Evolutionary conservation across 2,329 filamentous ascomycete species (phyloP), one percentile per base, ranked within the genome.

Genomic region (Cladosporium sp.): DNA sequence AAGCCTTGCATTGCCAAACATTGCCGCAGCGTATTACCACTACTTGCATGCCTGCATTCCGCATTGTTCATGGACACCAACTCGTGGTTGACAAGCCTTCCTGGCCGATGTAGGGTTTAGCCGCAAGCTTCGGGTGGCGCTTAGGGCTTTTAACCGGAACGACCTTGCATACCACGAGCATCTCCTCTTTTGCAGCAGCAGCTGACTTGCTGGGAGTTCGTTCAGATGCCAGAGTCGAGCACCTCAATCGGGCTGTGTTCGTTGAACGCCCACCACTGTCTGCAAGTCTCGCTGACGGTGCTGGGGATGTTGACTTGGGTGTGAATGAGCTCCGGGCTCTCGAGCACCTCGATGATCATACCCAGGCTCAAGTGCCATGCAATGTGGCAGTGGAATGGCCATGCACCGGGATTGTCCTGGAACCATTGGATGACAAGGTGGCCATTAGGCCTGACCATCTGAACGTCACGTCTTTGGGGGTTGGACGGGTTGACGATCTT

Each of bases 201-300:
- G 59, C 46, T 26, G 46, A 28, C 16, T 23, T 57, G 11, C n/a
- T 7, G 25, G 18, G 26, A 30, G 18, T 28, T 53, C 14, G 21
- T 14, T 62, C n/a, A 63, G 25, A 63, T 23, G 39, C 60, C 60
- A 7, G 60, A 63, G 25, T 63, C 60, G 18, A 63, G 14, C 34
- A 21, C 32, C 2, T 43, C 49, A 18, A 63, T 63, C 4, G 60
- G 60, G 18, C 16, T 63, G 34, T 63, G 49, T 49, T 63, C 34
- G 60, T 63, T 63, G 60, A 56, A 63, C 11, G 60, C 60, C 60
- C 60, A 63, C 86, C 86, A 85, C 79, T 34, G 78, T 72, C 67
- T 83, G 86, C 70, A 70, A 10, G n/a, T 83, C 73, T 87, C 78
- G 34, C 79, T 77, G 66, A 86, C 80, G 6, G 81, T 77, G 36